Conservation (phyloP, 2,329 filamentous ascomycete genomes). For the Rhytidhysteron rufulum region DNA sequence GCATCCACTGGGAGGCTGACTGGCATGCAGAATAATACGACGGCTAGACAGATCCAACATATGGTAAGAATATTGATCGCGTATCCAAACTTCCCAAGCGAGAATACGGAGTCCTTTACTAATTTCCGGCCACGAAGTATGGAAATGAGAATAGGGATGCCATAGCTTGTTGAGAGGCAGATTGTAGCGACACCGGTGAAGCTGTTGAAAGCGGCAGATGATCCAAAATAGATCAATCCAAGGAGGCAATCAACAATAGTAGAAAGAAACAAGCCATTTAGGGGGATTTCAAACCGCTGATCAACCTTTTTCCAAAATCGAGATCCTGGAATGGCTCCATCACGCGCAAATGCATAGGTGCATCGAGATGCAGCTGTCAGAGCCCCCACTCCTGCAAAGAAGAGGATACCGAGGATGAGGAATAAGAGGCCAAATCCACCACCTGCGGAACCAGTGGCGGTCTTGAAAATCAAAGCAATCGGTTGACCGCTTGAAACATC, state of each 20-base stretch:
- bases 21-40: constrained; percentile 74
- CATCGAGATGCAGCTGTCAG: constrained; percentile 71
- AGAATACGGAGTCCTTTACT: constrained; percentile 63
- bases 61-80: constrained; percentile 65
- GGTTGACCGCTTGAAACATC: constrained; percentile 68
- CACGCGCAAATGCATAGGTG: constrained; percentile 72
- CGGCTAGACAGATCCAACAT: constrained; percentile 66
- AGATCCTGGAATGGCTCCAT: constrained; percentile 70
- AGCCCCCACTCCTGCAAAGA: constrained; percentile 73
- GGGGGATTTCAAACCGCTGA: constrained; percentile 62
- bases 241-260: constrained; percentile 66
- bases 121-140: constrained; percentile 63
- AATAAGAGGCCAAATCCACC: constrained; percentile 75
- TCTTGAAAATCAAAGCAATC: constrained; percentile 72
- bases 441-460: constrained; percentile 65
- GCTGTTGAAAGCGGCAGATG: constrained; percentile 70
- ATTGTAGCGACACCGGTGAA: constrained; percentile 80
- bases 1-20: constrained; percentile 41
- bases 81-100: constrained; percentile 65
- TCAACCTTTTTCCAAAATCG: constrained; percentile 64
- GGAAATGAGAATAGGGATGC: constrained; percentile 69
- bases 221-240: constrained; percentile 76
- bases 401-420: constrained; percentile 69
- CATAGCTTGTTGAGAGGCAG: constrained; percentile 71
- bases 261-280: constrained; percentile 66